Evolutionary conservation across 2,329 filamentous ascomycete species (phyloP), one percentile per base, ranked within the genome.

Genomic region (Rhexocercosporidium sp.): DNA sequence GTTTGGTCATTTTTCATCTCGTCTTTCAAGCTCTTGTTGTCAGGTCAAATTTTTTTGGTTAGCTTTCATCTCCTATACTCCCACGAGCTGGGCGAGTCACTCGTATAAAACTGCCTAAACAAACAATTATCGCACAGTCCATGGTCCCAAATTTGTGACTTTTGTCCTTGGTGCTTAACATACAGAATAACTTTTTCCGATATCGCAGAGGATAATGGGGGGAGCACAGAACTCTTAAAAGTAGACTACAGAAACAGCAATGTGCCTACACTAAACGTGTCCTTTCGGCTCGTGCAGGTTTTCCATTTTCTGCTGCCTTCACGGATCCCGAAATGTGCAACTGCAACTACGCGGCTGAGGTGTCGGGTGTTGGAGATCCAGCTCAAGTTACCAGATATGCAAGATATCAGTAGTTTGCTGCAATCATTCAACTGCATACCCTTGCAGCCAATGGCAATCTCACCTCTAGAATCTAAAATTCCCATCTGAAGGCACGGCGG

Each of bases 11-110:
- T 11, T 51, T 27, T 1, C 41, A 11, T 27, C 27, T 31, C 29
- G 29, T 51, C 22, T 4, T 51, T 16, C 14, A 12, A 20, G 1
- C 25, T 11, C 22, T 51, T 51, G 8, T 7, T 29, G 22, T 11
- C 12, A 16, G 2, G 22, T 51, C 1, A 12, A 16, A 3, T 29
- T 41, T n/a, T 22, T 51, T 7, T 51, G 3, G 1, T 14, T 18
- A 4, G 2, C n/a, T n/a, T n/a, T n/a, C n/a, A 14, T 16, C 20
- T 29, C 27, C 20, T 12, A 8, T 16, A 51, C 5, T 51, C 25
- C 22, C 47, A 51, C 47, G 47, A 51, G 47, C 47, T 51, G 47
- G 44, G 47, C 47, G 47, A 51, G 47, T 51, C 22, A 51, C 47
- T 51, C 47, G 25, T 51, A 51, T 16, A 51, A 29, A 46, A 20